Conservation (phyloP, 2,329 filamentous ascomycete species). For the Cercospora sp. region DNA sequence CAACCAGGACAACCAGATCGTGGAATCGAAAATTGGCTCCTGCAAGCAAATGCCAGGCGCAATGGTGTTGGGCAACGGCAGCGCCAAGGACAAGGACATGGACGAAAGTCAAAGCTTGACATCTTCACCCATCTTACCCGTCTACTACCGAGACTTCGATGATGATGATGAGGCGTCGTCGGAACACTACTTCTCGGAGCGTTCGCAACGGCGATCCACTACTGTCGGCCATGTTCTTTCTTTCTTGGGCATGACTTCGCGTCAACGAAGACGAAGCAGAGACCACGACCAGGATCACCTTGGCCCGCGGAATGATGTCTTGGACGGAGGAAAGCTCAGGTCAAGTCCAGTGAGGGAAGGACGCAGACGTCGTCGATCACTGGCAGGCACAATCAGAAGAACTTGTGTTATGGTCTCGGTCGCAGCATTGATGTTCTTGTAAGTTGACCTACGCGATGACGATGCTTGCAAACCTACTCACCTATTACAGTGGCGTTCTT, state of each 20-base stretch:
- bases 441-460: constrained; percentile 9
- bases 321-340: constrained; percentile 14
- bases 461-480: constrained; percentile 10
- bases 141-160: constrained; percentile 19
- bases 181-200: constrained; percentile 10
- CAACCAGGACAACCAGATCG: neutral
- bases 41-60: neutral
- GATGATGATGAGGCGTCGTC: constrained; percentile 17
- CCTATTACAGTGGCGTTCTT: constrained; percentile 42
- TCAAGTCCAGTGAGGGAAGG: constrained; percentile 18
- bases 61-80: neutral
- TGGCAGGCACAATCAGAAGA: constrained; percentile 17
- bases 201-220: constrained; percentile 3
- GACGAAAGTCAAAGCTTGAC: constrained; percentile 14
- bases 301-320: constrained; percentile 15
- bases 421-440: constrained; percentile 26
- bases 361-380: constrained; percentile 18
- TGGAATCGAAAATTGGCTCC: neutral
- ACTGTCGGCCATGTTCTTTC: constrained; percentile 10
- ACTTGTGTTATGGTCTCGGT: constrained; percentile 19
- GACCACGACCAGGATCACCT: constrained; percentile 19
- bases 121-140: constrained; percentile 14
- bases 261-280: constrained; percentile 6
- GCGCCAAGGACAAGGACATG: neutral
- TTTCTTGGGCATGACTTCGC: constrained; percentile 13